Evolutionary conservation across 352 stramenopile species (phyloP).

Genomic region (Blastocystis hominis): DNA sequence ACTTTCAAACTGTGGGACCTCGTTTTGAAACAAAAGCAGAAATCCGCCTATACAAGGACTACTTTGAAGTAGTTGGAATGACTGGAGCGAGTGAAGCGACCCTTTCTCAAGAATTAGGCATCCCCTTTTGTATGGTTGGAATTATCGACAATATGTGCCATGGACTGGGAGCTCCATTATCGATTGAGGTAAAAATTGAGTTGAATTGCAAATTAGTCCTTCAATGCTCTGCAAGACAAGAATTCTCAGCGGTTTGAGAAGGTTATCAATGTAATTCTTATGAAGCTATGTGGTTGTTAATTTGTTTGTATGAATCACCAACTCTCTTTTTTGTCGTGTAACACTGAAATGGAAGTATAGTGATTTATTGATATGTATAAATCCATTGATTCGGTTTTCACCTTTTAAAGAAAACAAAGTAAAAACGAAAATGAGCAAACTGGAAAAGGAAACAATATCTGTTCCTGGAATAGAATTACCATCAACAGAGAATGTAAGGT

Average conservation of each 20-base stretch:
- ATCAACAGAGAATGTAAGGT: too few relatives aligned
- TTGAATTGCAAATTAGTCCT: not conserved
- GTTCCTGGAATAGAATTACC: too few relatives aligned
- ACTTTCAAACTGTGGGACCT: conserved; percentile 39
- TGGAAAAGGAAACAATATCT: too few relatives aligned
- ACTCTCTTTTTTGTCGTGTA: too few relatives aligned
- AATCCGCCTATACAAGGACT: conserved; percentile 37
- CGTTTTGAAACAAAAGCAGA: conserved; percentile 55
- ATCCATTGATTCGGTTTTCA: too few relatives aligned
- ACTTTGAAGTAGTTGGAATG: conserved; percentile 53
- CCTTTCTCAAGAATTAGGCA: conserved; percentile 19
- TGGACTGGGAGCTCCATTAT: conserved; percentile 17
- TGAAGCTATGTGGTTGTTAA: not conserved
- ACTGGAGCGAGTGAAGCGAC: conserved; percentile 41
- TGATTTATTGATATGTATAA: too few relatives aligned
- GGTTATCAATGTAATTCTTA: not conserved
- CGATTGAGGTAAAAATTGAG: not conserved
- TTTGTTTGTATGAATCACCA: not conserved
- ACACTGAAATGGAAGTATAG: too few relatives aligned
- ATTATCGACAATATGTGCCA: conserved; percentile 47
- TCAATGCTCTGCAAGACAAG: not conserved
- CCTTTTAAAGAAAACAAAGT: too few relatives aligned
- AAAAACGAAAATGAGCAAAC: too few relatives aligned
- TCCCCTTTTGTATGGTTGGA: conserved; percentile 26
- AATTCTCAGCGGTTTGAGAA: not conserved